Evolutionary conservation across 371 early-diverging fungal genomes (phyloP).

Genomic region (Rhizomucor miehei): DNA sequence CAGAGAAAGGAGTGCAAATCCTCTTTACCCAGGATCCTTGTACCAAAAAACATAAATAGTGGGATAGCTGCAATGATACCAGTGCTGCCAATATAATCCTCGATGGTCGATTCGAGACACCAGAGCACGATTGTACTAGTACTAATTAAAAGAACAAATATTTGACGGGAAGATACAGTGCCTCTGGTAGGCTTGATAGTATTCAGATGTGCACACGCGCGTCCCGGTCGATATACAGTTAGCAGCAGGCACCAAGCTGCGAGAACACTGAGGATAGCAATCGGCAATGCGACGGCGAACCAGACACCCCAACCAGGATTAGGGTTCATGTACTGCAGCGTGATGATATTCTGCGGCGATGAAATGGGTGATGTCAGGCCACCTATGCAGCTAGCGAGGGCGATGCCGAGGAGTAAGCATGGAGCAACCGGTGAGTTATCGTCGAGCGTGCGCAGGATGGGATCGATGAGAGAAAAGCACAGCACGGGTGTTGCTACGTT

Average conservation of each 20-base stretch:
- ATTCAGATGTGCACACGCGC: constrained; percentile 44
- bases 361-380: constrained; percentile 95
- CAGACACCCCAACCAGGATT: constrained; percentile 81
- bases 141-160: constrained; percentile 54
- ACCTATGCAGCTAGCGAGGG: constrained; percentile 90
- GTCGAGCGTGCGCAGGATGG: constrained; percentile 72
- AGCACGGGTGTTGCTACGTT: constrained; percentile 87
- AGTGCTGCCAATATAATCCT: constrained; percentile 80
- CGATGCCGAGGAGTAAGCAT: constrained; percentile 88
- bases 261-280: constrained; percentile 66
- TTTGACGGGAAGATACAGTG: constrained; percentile 53
- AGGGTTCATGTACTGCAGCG: constrained; percentile 81
- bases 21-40: constrained; percentile 85
- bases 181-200: constrained; percentile 46
- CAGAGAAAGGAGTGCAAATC: constrained; percentile 90
- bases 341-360: constrained; percentile 90
- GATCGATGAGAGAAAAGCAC: constrained; percentile 75
- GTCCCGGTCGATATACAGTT: constrained; percentile 56
- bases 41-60: constrained; percentile 81
- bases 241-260: constrained; percentile 80
- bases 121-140: constrained; percentile 75
- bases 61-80: constrained; percentile 90
- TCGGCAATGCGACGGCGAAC: constrained; percentile 75
- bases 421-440: constrained; percentile 70
- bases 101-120: constrained; percentile 76